A percentile compares a stretch with the other conserved stretches of the same genome.
Evolutionary conservation across 352 stramenopile genomes (phyloP).

Genomic region (Pythium aristosporum): DNA sequence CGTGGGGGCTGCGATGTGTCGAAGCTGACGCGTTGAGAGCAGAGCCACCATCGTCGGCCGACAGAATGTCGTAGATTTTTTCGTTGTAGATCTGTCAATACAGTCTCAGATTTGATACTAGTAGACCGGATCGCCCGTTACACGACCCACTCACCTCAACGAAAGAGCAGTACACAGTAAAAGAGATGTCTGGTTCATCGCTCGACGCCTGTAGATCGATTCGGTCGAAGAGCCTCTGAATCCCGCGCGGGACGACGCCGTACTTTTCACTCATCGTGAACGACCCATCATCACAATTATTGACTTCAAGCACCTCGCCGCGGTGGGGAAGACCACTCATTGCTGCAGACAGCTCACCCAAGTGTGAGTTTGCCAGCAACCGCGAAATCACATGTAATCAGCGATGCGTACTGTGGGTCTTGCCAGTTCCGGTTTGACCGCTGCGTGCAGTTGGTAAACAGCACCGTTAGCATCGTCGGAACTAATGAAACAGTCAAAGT

Average conservation of each 20-base stretch:
- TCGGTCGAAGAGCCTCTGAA: conserved; percentile 52
- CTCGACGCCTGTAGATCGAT: conserved; percentile 31
- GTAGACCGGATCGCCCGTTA: neutral
- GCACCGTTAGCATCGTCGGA: neutral
- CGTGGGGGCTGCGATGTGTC: neutral
- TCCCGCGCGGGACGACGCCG: conserved; percentile 57
- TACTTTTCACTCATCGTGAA: conserved; percentile 31
- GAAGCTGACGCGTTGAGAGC: neutral
- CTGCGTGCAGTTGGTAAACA: conserved; percentile 18
- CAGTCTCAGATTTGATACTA: too few species aligned
- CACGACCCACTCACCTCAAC: conserved; percentile 37
- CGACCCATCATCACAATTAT: conserved; percentile 14
- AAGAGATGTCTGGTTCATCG: conserved; percentile 26
- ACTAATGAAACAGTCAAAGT: neutral
- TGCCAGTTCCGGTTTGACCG: conserved; percentile 66
- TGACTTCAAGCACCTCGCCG: neutral
- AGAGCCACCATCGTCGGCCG: conserved; percentile 19
- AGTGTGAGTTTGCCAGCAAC: neutral
- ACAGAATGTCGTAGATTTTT: conserved; percentile 74
- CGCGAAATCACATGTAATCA: neutral
- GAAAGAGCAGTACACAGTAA: conserved; percentile 64
- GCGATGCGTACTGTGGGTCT: conserved; percentile 54
- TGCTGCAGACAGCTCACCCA: conserved; percentile 26
- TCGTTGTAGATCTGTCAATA: conserved; percentile 71
- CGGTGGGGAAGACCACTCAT: conserved; percentile 51